Base-by-base conservation (phyloP, 2,329 filamentous ascomycete species). In the Metarhizium sp. region DNA sequence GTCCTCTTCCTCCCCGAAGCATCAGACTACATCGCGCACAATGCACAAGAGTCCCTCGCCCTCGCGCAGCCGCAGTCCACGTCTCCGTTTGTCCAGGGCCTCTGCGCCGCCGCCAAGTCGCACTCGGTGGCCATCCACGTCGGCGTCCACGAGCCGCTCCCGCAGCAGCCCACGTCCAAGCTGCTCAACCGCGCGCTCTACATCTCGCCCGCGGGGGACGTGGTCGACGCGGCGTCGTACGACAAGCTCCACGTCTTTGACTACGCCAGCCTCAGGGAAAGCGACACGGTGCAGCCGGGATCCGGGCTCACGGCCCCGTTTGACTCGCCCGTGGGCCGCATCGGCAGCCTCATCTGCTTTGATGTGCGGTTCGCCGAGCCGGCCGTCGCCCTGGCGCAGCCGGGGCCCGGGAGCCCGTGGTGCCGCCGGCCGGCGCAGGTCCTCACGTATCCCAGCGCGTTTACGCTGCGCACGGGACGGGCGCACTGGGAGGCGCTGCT, bases 171-270 rank as follows among this genome's bases (percentile, higher is more conserved):
- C 25, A n/a, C 4, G 42, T 6, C 20, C 45, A 66, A 61, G 52
- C 72, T 81, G 48, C 71, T 76, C 62, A 82, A 82, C 72, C 73
- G 78, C 47, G 75, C 76, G 49, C 65, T 83, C 59, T 81, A 76
- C 70, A 81, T 82, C 60, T 63, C 70, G 42, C 62, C 72, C 5
- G 62, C 68, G 30, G 79, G 79, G 18, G 54, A 59, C 43, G 68
- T 82, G 38, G 63, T 70, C 47, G 65, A 74, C 2, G 59, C 69
- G 6, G 67, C 66, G 1, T 69, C 71, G 20, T 96, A 96, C 72
- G 87, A 95, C 69, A 97, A 97, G 70, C 74, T 96, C 36, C 92
- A 96, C 68, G 78, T 96, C 14, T 96, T 97, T 71, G 90, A 96
- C 70, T 81, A 80, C 61, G 77, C 74, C 14, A 61, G 64, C 10